A percentile compares a stretch with the other conserved stretches of the same genome.
phyloP scores from a whole-genome alignment of 2,329 filamentous ascomycete genomes.

The Nothophoma quercina region DNA sequence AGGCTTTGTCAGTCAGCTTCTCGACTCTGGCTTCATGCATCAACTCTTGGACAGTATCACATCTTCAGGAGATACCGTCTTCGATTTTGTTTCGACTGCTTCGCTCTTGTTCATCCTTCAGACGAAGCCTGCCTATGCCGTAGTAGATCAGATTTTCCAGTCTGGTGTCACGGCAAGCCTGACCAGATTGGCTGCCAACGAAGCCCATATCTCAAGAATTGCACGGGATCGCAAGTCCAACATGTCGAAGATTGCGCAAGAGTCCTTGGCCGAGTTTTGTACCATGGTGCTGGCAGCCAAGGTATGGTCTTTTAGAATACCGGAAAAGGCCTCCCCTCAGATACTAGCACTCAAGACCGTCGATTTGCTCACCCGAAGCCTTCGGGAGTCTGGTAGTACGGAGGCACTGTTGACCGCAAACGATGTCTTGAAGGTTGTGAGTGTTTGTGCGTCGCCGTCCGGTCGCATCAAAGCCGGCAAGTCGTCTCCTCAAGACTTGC shows the following conservation, averaged over 20 bases:
- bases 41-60: slow-evolving; percentile 70
- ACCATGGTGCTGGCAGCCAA: slow-evolving; percentile 60
- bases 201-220: slow-evolving; percentile 66
- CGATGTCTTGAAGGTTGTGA: slow-evolving; percentile 51
- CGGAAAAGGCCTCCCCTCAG: slow-evolving; percentile 66
- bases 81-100: slow-evolving; percentile 69
- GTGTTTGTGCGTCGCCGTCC: slow-evolving; percentile 46
- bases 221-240: slow-evolving; percentile 72
- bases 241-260: slow-evolving; percentile 70
- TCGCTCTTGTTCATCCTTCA: slow-evolving; percentile 69
- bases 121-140: slow-evolving; percentile 66
- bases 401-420: slow-evolving; percentile 56
- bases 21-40: slow-evolving; percentile 75
- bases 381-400: slow-evolving; percentile 58
- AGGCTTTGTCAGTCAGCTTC: slow-evolving; percentile 72
- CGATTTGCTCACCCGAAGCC: slow-evolving; percentile 63
- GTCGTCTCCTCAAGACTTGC: slow-evolving; percentile 27
- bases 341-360: slow-evolving; percentile 70
- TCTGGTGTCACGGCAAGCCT: slow-evolving; percentile 66
- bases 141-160: slow-evolving; percentile 64
- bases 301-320: slow-evolving; percentile 67
- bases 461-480: slow-evolving; percentile 27
- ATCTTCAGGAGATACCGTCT: slow-evolving; percentile 52
- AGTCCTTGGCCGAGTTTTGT: slow-evolving; percentile 64
- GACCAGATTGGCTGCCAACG: slow-evolving; percentile 59